Base-by-base conservation (phyloP, 495 filamentous ascomycete species). In the Aspergillus steynii region DNA sequence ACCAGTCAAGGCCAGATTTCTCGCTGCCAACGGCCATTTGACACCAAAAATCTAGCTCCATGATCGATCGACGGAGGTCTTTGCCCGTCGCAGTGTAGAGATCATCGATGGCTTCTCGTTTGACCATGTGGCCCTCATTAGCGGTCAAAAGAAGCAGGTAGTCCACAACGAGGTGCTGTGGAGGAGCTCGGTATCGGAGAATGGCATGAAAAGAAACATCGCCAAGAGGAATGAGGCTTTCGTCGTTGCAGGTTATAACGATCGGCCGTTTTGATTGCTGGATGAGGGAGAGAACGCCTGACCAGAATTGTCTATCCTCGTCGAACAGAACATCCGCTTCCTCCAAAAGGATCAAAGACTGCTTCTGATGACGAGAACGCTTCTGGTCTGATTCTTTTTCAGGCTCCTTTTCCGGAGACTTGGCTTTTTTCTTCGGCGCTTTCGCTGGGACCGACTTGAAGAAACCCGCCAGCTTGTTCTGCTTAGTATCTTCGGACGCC, bases 251-350 rank as follows among this genome's bases (percentile, higher is more conserved):
- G 0, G 96, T 98, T 74, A 99, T 88, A 65, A 99, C 80, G 47
- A 99, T 90, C 2, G 96, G 96, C 46, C 96, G 84, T 67, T 90
- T 95, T 0, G 96, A 96, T 62, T 92, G 88, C 14, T 77, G 75
- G 57, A 96, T 90, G 31, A 99, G 82, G 14, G 82, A 82, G 25
- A 91, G 73, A 1, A 96, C 84, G 0, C 92, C 93, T 0, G 81
- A 71, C 96, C 96, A 99, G 70, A 99, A 99, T 60, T 93, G 87
- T 68, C 90, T 92, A 71, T 99, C 96, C 69, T 97, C 92, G 57
- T 96, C 93, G 69, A 92, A 99, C 5, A 98, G 82, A 25, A 98
- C 74, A 67, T 99, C 96, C 0, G 89, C 93, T 75, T 99, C 96
- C 73, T 99, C 96, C 0, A 99, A 78, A 4, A 99, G 82, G 60